These are phyloP conservation scores for Closterium sp. DNA, from an alignment of 139 green algal genomes.

Conservation along the genomic window DNA sequence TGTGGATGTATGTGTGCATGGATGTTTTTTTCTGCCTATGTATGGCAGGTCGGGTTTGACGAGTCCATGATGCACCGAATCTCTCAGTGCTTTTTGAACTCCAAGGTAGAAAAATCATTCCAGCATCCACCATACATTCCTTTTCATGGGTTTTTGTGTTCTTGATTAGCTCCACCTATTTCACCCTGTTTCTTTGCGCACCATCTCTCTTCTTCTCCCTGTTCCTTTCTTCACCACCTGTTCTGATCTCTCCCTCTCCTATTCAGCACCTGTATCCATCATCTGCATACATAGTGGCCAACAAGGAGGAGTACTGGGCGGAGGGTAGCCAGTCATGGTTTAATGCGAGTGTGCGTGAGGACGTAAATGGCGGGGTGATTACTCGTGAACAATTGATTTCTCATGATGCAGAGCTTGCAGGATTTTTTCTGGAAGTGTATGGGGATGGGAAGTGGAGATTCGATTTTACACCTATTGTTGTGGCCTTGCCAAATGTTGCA, in stretches of 20 bases:
- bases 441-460: slow-evolving; percentile 68
- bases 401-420: slow-evolving; percentile 63
- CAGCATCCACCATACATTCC: no score
- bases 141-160: no score
- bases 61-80: background rate
- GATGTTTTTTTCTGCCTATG: background rate
- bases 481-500: background rate
- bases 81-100: background rate
- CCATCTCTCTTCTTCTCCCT: background rate
- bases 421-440: slow-evolving; percentile 59
- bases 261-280: background rate
- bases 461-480: slow-evolving; percentile 13
- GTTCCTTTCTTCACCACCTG: background rate
- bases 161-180: background rate
- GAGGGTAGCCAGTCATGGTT: slow-evolving; percentile 61
- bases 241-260: background rate
- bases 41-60: background rate
- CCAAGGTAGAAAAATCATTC: slow-evolving; percentile 5
- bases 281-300: slow-evolving; percentile 64
- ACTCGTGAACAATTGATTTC: slow-evolving; percentile 53
- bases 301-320: slow-evolving; percentile 76
- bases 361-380: slow-evolving; percentile 75
- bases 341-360: slow-evolving; percentile 65
- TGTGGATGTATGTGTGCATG: background rate
- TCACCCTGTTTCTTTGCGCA: background rate